Percentiles rank a stretch among this genome's conserved stretches.
Evolutionary conservation across 352 stramenopile species (phyloP).

Genomic region (Phytophthora chlamydospora): DNA sequence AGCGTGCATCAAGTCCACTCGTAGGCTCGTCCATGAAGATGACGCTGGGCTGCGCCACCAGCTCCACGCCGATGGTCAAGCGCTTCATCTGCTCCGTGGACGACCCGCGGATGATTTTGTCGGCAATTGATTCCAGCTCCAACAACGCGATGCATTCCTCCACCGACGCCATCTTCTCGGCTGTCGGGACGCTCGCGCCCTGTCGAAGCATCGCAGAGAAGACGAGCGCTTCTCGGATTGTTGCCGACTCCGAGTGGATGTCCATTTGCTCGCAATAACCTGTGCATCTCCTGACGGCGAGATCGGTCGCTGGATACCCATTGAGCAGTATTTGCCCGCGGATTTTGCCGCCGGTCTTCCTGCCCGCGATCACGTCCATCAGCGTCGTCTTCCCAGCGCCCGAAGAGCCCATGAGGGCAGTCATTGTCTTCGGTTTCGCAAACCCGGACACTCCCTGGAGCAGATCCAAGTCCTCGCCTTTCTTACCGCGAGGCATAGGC

Average conservation of each 20-base stretch:
- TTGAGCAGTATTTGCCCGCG: too few species aligned
- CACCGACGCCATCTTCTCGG: conserved; percentile 40
- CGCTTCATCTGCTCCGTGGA: conserved; percentile 56
- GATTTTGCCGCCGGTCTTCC: too few species aligned
- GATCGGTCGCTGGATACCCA: background rate
- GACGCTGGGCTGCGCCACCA: conserved; percentile 79
- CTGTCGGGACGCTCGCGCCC: conserved; percentile 32
- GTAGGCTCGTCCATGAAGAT: conserved; percentile 45
- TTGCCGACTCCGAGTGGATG: conserved; percentile 38
- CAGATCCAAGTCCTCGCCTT: too few species aligned
- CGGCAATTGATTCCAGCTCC: conserved; percentile 29
- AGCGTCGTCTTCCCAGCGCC: too few species aligned
- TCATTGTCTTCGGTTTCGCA: too few species aligned
- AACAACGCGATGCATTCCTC: conserved; percentile 41
- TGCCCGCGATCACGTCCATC: too few species aligned
- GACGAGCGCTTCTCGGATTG: conserved; percentile 83
- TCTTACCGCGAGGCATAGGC: too few species aligned
- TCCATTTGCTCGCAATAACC: conserved; percentile 26
- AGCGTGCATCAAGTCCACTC: conserved; percentile 28
- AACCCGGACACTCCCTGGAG: too few species aligned
- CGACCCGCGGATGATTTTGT: conserved; percentile 45
- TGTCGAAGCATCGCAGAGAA: conserved; percentile 87
- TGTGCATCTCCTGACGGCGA: conserved; percentile 32
- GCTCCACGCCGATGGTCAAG: conserved; percentile 53
- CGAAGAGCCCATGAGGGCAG: too few species aligned